Evolutionary conservation across 2,329 filamentous ascomycete genomes (phyloP), one percentile per base, ranked within the genome.

Genomic region (Diplodia intermedia): DNA sequence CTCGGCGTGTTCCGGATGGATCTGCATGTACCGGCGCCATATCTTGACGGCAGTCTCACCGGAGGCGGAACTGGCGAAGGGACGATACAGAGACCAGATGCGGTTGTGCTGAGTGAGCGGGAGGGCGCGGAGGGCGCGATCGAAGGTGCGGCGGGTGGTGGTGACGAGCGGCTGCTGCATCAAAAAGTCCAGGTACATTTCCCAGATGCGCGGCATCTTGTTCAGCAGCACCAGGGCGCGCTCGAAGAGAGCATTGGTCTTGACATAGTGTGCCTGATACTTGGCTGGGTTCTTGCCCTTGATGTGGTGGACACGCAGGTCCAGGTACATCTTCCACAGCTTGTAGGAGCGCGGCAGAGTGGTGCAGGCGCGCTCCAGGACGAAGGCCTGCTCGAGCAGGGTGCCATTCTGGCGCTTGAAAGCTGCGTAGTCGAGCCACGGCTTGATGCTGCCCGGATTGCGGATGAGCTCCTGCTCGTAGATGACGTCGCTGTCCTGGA

Each of bases 161-260:
- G 94, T 97, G 70, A 99, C 89, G 66, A 96, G 83, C n/a, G 95
- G 95, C 78, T 99, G 95, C 75, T 91, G 89, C 77, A 94, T 88
- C 68, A 99, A 84, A 76, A 99, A 98, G 60, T 87, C 87, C 70
- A 99, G 88, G 78, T 97, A 99, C 89, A 98, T 92, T 78, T 97
- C 94, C 96, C 95, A 99, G 77, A 99, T 95, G 72, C 89, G 88
- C 29, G 96, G 95, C 95, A 99, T 99, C 82, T 99, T 99, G 82
- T 99, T 97, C 70, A 99, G 86, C 50, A 99, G 85, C 69, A 97
- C 92, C 63, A 99, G 83, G 3, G 95, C 94, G 73, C 92, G 88
- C 82, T 99, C 95, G 78, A 97, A 99, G 50, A 98, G 88, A 66
- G 92, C 86, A 78, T 99, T 99, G 78, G 98, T 93, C 80, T 98